Evolutionary conservation across 345 rosid genomes (phyloP), one percentile per base, ranked within the genome.

Genomic region (Hirschfeldia incana): DNA sequence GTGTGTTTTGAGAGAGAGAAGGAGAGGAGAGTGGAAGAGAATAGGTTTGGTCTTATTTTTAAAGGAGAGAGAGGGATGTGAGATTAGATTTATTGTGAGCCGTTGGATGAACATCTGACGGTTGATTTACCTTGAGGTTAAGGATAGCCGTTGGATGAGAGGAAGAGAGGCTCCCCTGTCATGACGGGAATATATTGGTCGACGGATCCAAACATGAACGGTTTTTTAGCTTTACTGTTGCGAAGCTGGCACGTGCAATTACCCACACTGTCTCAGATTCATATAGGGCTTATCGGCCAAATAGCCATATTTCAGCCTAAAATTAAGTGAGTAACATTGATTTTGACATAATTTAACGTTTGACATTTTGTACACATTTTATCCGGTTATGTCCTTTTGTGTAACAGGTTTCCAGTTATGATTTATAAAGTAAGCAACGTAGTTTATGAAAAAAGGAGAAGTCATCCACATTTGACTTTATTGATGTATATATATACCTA

Each of bases 221-320:
- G 65, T 33, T 71, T 81, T 81, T 59, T 76, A 76, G 84, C 81
- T 76, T 89, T 81, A 68, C 86, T 63, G 86, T 84, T 83, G 82
- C 81, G 78, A 28, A 82, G 62, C 83, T 85, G 87, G 89, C 94
- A 86, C 89, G 90, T 90, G 91, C 87, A 84, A 61, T 39, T 64
- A 30, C 44, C 33, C 26, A 68, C 78, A 74, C 71, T 26, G 77
- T 70, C 62, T 15, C 29, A 66, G 10, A 78, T 72, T 12, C 30
- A 27, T 21, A 16, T 8, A 21, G 21, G 21, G 21, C 21, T 21
- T 21, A 21, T 21, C 21, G 21, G 21, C 21, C 21, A 21, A 21
- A 21, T 0, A 21, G 21, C 21, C 21, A 21, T 21, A 21, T 21
- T 21, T 21, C 21, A 21, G 21, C 21, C 21, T 21, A 21, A 21